Conservation (phyloP, 495 filamentous ascomycete species). For the Sordaria brevicollis region DNA sequence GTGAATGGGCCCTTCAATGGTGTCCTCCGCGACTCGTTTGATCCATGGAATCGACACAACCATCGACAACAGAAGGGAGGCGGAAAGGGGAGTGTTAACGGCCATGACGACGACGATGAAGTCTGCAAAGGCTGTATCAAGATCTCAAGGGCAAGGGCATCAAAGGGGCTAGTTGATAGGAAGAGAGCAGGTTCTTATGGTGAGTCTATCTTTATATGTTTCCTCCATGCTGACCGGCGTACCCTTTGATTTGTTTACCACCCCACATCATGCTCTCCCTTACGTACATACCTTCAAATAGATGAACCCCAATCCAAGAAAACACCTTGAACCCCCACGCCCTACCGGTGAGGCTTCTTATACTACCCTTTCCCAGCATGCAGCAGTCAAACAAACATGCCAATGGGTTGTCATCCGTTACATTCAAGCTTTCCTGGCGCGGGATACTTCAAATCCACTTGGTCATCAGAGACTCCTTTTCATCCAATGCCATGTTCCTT, state of each 20-base stretch:
- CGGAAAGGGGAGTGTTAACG: neutral
- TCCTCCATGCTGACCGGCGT: neutral
- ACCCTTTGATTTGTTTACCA: neutral
- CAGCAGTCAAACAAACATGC: neutral
- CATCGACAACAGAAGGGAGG: neutral
- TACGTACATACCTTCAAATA: neutral
- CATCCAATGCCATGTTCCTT: neutral
- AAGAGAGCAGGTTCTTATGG: constrained; percentile 4
- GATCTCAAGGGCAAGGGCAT: constrained; percentile 16
- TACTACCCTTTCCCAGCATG: neutral
- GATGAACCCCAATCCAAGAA: neutral
- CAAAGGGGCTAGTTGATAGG: neutral
- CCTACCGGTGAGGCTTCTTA: neutral
- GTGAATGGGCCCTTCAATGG: neutral
- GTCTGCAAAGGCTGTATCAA: constrained; percentile 22
- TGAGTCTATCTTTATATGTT: constrained; percentile 6
- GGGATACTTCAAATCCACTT: neutral
- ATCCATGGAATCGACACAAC: constrained; percentile 17
- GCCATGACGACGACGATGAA: constrained; percentile 5
- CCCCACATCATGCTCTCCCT: neutral
- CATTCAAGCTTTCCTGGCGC: neutral
- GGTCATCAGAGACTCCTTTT: neutral
- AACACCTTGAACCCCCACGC: neutral
- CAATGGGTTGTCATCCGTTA: neutral
- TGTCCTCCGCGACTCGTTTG: constrained; percentile 16